These are phyloP conservation scores for Tritrichomonas foetus DNA, from an alignment of 208 protist genomes.

Conservation along the genomic window DNA sequence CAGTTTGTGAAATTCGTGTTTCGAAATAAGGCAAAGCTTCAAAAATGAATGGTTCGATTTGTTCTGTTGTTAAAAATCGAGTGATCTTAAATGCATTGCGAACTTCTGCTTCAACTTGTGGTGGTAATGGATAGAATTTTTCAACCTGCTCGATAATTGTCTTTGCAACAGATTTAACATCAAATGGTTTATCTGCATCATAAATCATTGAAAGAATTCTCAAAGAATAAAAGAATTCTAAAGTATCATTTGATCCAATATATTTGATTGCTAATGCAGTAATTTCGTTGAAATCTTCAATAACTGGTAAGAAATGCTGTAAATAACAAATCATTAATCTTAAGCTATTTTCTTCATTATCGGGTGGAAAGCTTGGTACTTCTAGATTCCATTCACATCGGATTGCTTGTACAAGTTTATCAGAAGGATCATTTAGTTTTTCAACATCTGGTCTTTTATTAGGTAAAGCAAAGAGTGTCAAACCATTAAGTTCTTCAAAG, in stretches of 20 bases:
- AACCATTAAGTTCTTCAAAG: not conserved
- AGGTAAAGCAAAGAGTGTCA: not conserved
- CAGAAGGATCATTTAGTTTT: not conserved
- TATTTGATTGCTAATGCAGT: too few relatives aligned
- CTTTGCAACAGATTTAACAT: not conserved
- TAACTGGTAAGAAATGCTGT: not conserved
- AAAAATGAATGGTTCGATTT: not conserved
- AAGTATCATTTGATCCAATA: not conserved
- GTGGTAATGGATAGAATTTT: not conserved
- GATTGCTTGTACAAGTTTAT: not conserved
- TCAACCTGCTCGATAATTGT: not conserved
- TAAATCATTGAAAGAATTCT: not conserved
- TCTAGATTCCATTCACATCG: not conserved
- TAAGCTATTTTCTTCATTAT: not conserved
- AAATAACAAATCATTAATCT: not conserved
- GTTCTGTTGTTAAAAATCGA: not conserved
- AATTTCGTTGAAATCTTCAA: not conserved
- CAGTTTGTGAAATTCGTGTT: not conserved
- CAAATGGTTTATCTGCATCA: not conserved
- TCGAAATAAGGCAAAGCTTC: not conserved
- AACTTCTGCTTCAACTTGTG: not conserved
- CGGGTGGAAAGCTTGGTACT: not conserved
- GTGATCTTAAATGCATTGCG: not conserved
- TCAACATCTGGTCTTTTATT: not conserved
- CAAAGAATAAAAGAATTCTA: not conserved